These are phyloP conservation scores for Moringa oleifera DNA, from an alignment of 345 rosid genomes.

Conservation along the genomic window DNA sequence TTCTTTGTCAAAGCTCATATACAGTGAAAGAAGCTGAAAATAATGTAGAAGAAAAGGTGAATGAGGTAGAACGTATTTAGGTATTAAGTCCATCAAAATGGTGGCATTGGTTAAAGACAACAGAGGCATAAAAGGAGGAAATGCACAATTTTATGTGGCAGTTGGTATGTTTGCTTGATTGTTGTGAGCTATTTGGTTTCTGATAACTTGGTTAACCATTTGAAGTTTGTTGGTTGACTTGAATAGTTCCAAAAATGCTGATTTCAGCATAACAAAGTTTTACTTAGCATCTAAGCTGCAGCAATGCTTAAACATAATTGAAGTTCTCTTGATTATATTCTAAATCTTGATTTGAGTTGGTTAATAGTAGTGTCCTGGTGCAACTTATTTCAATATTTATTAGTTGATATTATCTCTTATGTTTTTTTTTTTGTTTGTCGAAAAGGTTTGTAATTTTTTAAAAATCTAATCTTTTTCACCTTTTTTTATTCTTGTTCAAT, in stretches of 20 bases:
- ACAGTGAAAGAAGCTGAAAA: slow-evolving; percentile 60
- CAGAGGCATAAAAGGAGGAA: slow-evolving; percentile 77
- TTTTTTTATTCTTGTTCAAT: neutral
- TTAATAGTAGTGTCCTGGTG: neutral
- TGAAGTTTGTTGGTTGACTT: no score
- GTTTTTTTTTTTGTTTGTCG: slow-evolving; percentile 1
- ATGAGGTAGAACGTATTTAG: slow-evolving; percentile 48
- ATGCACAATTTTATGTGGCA: slow-evolving; percentile 81
- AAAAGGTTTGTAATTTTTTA: neutral
- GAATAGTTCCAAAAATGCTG: no score
- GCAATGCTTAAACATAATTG: neutral
- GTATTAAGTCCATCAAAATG: slow-evolving; percentile 80
- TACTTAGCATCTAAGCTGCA: neutral
- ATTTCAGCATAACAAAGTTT: no score
- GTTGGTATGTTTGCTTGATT: slow-evolving; percentile 61
- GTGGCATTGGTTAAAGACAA: slow-evolving; percentile 97
- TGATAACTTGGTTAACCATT: no score
- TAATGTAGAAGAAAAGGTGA: slow-evolving; percentile 36
- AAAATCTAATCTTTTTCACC: neutral
- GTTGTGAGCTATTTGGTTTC: no score
- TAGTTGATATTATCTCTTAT: no score
- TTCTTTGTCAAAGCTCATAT: slow-evolving; percentile 80
- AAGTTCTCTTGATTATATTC: neutral
- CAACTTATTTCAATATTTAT: neutral
- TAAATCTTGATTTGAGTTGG: neutral